These are phyloP conservation scores for Magnolia kwangsiensis DNA, from an alignment of 164 flowering plant genomes.

Conservation along the genomic window DNA sequence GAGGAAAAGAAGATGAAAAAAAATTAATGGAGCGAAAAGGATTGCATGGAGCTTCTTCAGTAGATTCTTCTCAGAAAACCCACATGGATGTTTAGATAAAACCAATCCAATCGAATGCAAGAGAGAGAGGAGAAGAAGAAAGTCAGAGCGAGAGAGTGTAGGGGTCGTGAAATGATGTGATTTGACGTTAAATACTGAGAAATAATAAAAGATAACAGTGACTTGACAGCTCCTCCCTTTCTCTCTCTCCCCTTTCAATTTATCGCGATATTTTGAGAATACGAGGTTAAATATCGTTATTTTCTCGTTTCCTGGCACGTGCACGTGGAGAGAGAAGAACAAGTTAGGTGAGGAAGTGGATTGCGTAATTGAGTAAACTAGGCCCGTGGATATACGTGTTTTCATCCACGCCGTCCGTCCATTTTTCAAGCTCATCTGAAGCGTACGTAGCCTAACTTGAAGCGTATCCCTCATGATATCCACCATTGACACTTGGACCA, in stretches of 20 bases:
- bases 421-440: too few species aligned
- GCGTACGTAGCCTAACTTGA: too few species aligned
- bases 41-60: constrained; percentile 12
- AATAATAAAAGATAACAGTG: constrained; percentile 33
- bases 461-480: too few species aligned
- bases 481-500: too few species aligned
- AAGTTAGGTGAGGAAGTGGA: too few species aligned
- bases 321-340: neutral
- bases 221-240: constrained; percentile 43
- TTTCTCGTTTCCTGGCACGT: neutral
- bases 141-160: constrained; percentile 7
- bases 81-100: constrained; percentile 24
- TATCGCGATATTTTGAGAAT: neutral
- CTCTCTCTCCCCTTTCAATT: neutral
- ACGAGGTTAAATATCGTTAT: neutral
- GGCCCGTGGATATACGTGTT: too few species aligned
- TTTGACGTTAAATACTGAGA: constrained; percentile 42
- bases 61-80: constrained; percentile 17
- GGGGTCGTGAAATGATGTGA: constrained; percentile 43
- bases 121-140: neutral
- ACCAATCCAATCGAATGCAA: neutral
- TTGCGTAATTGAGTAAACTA: too few species aligned
- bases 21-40: constrained; percentile 10
- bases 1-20: neutral
- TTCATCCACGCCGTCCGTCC: too few species aligned